Base-by-base conservation (phyloP, 1,284 basidiomycete species). In the Trametes sp. region DNA sequence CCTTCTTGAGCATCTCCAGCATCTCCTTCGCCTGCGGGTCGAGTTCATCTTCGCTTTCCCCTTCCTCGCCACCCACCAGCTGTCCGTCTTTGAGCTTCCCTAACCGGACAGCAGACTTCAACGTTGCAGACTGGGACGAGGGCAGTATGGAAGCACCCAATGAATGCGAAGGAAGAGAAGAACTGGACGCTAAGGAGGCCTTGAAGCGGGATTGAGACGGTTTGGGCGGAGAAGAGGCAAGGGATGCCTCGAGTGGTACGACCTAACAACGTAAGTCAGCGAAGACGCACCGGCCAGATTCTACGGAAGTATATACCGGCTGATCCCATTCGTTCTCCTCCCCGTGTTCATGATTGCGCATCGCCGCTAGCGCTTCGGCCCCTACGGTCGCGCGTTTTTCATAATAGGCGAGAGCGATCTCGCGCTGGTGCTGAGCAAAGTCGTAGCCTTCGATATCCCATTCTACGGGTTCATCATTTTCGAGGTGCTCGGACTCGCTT, bases 381-480 rank as follows among this genome's bases (percentile, higher is more conserved):
- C 86, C 85, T 50, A 92, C 81, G 14, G 77, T 78, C 21, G 75
- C 77, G 54, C 89, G 84, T 70, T 87, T 88, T 65, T 81, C 77
- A 71, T 89, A 82, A 71, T 93, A 92, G 62, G 86, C 86, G 41
- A 92, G 70, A n/a, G 87, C 87, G 63, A 92, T 82, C 72, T 92
- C 90, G 31, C 90, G 86, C 65, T 92, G 89, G 69, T 89, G 86
- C 52, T 78, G 82, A 26, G 84, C 88, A 57, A 77, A 81, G 67
- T 91, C 85, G 42, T 87, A 75, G 64, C 89, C 87, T 23, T 79
- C 78, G 50, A 80, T 82, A 44, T 85, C 82, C 52, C 84, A 84
- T 46, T 80, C 70, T 6, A 75, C 70, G 3, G 72, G 71, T 36
- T 74, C 71, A 23, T 70, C 73, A 28, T 75, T 74, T 14, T 69